A percentile compares a stretch with the other conserved stretches of the same genome.
These are phyloP conservation scores for Eremochloa ophiuroides DNA, from an alignment of 176 grass and related monocot genomes.

Conservation along the genomic window DNA sequence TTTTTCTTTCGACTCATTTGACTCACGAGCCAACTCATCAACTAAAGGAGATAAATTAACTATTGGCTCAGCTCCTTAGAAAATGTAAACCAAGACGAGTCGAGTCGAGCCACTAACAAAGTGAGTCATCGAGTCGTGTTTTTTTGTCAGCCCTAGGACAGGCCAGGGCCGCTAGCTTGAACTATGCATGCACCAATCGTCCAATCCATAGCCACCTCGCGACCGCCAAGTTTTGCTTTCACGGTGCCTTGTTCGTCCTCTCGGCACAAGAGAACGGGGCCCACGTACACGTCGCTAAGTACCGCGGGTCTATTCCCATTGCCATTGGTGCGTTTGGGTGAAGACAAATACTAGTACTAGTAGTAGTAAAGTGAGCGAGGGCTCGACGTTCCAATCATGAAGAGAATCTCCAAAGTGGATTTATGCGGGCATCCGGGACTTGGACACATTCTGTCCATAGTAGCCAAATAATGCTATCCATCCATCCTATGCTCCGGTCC, in stretches of 20 bases:
- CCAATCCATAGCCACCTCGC: neutral
- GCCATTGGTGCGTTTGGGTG: neutral
- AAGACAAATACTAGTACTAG: neutral
- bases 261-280: neutral
- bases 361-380: neutral
- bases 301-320: neutral
- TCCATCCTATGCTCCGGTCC: neutral
- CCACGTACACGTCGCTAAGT: neutral
- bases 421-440: constrained; percentile 29
- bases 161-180: no score
- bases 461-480: neutral
- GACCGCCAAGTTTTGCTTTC: neutral
- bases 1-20: no score
- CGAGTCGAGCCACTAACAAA: no score
- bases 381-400: constrained; percentile 29
- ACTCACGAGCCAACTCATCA: no score
- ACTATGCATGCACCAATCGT: neutral
- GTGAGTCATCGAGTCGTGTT: no score
- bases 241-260: neutral
- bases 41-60: no score
- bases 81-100: no score
- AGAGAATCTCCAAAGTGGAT: constrained; percentile 42
- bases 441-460: constrained; percentile 19
- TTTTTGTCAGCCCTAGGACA: no score
- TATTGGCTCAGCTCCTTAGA: no score